phyloP scores from a whole-genome alignment of 768 basidiomycete genomes.

The Calvatia gigantea region DNA sequence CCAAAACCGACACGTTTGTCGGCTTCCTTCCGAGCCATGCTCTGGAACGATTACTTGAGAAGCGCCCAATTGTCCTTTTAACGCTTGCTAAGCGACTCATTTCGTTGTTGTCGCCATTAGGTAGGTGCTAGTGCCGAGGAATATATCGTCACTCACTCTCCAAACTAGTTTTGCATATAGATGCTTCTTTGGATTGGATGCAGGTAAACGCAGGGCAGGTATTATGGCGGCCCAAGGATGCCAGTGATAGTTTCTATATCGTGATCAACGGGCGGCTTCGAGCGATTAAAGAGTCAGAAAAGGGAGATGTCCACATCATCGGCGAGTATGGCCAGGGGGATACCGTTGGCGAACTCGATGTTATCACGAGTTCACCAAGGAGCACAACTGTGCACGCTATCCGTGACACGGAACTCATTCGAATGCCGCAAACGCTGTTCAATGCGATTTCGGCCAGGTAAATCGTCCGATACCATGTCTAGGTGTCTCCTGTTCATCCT shows the following conservation, averaged over 20 bases:
- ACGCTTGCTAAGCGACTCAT: conserved; percentile 96
- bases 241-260: conserved; percentile 95
- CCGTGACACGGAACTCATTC: conserved; percentile 93
- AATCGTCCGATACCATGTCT: conserved; percentile 16
- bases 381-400: conserved; percentile 95
- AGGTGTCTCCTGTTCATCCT: background rate
- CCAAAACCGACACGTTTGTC: conserved; percentile 98
- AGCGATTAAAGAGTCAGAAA: conserved; percentile 78
- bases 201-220: conserved; percentile 96
- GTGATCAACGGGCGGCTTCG: conserved; percentile 96
- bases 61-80: conserved; percentile 90
- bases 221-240: conserved; percentile 87
- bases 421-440: conserved; percentile 96
- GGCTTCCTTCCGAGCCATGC: conserved; percentile 90
- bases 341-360: conserved; percentile 95
- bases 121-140: conserved; percentile 39
- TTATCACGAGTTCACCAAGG: conserved; percentile 86
- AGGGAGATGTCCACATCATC: conserved; percentile 74
- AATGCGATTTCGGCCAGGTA: conserved; percentile 92
- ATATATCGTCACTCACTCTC: background rate
- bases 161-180: conserved; percentile 86
- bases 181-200: conserved; percentile 97
- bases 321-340: conserved; percentile 98
- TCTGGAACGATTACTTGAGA: conserved; percentile 86
- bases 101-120: conserved; percentile 88